Base-by-base conservation (phyloP, 176 grass and related monocot species). In the Cenchrus purpureus region DNA sequence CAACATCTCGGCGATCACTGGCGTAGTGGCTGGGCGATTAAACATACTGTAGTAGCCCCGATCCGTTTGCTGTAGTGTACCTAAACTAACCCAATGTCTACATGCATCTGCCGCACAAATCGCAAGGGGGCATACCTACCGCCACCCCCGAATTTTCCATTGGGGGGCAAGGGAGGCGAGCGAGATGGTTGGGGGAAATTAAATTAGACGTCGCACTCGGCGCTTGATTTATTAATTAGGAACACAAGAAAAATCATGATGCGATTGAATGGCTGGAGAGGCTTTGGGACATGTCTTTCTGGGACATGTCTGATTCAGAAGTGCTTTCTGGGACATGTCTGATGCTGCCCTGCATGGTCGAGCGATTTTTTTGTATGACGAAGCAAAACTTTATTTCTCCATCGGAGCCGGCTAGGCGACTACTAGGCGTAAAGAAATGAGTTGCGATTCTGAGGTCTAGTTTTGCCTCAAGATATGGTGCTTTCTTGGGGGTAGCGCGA, bases 41-140 rank as follows among this genome's bases (percentile, higher is more conserved):
- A 46, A 46, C 45, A 25, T 4, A 55, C 4, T 25, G 25, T 25
- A 25, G 25, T 25, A 25, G 6, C 15, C 1, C 8, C 15, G 0
- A 3, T 75, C 31, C 2, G 12, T 68, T 68, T 66, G 69, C 13
- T 59, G 64, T 40, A 40, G 37, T 40, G 37, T 55, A 59, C 29
- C 64, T 53, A 55, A 43, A 70, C 46, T 44, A 63, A 28, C 31
- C 17, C 56, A 12, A 4, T 89, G 71, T 85, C 64, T 85, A 54
- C 63, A 76, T 76, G 16, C 46, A 68, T 55, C 31, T 6, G 20
- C 28, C 62, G 45, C 78, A 78, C 12, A 50, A 73, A 67, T 79
- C 73, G 34, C 34, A 1, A 0, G 34, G 34, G 34, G 34, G 34
- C 34, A 1, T 20, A 90, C 88, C 84, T 79, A 90, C 73, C 84